Conservation (phyloP, 2,329 filamentous ascomycete species). For the Arthrobotrys iridis region DNA sequence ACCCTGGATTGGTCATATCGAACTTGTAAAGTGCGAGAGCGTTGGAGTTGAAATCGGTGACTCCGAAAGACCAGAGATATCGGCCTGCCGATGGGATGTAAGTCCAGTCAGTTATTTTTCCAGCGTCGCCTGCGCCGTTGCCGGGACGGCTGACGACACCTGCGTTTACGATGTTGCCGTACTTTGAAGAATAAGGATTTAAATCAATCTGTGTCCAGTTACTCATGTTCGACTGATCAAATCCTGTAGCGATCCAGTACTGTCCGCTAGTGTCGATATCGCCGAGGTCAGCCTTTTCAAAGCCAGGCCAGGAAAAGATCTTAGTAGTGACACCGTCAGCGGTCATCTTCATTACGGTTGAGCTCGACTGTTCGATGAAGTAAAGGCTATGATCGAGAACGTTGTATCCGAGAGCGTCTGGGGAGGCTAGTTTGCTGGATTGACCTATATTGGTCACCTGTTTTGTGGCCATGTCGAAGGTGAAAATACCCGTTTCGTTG, state of each 20-base stretch:
- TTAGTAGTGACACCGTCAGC: neutral
- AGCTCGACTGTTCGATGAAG: neutral
- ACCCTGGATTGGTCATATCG: neutral
- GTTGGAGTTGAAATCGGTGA: neutral
- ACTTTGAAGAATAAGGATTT: neutral
- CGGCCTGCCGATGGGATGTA: conserved; percentile 5
- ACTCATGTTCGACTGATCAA: neutral
- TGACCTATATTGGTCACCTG: neutral
- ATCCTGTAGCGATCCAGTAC: neutral
- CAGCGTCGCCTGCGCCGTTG: neutral
- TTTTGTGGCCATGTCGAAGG: neutral
- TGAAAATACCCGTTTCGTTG: neutral
- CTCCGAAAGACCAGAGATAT: neutral
- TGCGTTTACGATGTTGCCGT: neutral
- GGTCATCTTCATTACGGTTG: neutral
- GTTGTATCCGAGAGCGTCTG: neutral
- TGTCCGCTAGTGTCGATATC: neutral
- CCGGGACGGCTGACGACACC: neutral
- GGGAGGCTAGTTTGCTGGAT: neutral
- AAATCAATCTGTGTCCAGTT: neutral
- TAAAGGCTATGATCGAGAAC: neutral
- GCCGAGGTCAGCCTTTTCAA: neutral
- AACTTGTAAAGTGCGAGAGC: neutral
- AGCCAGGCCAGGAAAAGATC: neutral
- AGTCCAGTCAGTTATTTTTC: neutral